Base-by-base conservation (phyloP, 495 filamentous ascomycete species). In the Hyaloscypha bicolor region DNA sequence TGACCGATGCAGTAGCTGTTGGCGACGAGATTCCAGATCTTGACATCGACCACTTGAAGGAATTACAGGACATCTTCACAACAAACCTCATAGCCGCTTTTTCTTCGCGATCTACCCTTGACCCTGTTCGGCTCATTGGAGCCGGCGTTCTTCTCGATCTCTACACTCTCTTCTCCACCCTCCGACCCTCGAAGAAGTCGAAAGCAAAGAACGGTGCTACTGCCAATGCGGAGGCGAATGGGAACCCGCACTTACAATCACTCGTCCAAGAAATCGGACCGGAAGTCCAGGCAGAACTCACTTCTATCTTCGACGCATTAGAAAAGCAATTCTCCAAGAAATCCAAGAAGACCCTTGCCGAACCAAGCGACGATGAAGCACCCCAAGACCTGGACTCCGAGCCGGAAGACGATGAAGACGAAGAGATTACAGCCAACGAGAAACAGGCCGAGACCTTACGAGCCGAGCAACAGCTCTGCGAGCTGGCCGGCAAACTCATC, bases 391-490 rank as follows among this genome's bases (percentile, higher is more conserved):
- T 77, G 19, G 82, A 82, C 57, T 83, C 74, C 0, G 90, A 91
- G 30, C 86, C 91, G 0, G 86, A 86, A 35, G 85, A 86, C 16
- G 82, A 87, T 9, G 83, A 84, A 6, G 85, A 86, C 2, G 85
- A 85, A 22, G 81, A 85, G 4, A 78, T 85, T 0, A 76, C 77
- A 11, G 83, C 82, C 9, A 79, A 76, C 32, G 85, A 89, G 65
- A 82, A 82, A 22, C 80, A 85, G 60, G 83, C 82, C 14, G 83
- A 83, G 29, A 84, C 87, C 60, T 79, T 97, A 16, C 79, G 91
- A 45, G 86, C 91, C 2, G 94, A 98, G 74, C 87, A 94, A 71
- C 85, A 87, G 21, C 82, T 98, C 0, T 97, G 94, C 78, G 90
- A 92, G 70, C 80, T 97, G 3, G 87, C 93, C 6, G 89, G 90